Conservation (phyloP, 495 filamentous ascomycete species). For the Podospora pseudoanserina region DNA sequence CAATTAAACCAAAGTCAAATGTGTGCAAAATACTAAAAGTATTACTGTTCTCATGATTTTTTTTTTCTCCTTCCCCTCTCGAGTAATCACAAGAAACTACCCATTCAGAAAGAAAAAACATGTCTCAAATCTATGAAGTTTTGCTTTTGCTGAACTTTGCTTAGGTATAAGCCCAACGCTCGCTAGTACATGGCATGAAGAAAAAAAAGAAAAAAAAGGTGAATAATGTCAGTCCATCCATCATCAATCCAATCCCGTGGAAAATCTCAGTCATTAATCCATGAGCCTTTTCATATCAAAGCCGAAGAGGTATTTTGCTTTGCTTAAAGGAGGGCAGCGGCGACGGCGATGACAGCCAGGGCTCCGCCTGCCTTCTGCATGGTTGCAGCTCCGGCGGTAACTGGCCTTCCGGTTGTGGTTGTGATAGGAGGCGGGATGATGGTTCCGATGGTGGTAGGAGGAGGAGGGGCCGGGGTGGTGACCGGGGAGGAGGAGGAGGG, state of each 20-base stretch:
- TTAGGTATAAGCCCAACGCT: neutral
- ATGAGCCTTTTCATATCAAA: neutral
- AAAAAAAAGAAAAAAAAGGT: neutral
- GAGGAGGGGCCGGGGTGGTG: constrained; percentile 15
- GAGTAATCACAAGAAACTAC: neutral
- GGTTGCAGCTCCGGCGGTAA: constrained; percentile 33
- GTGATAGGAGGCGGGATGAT: constrained; percentile 14
- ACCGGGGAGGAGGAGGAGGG: constrained; percentile 16
- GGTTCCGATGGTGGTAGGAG: constrained; percentile 21
- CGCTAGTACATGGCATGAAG: neutral
- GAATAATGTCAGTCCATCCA: neutral
- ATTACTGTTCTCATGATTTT: neutral
- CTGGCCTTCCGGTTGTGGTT: constrained; percentile 19
- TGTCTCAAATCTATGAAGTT: neutral
- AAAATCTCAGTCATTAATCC: neutral
- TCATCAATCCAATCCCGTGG: neutral
- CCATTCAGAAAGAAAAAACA: neutral
- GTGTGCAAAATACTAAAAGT: neutral
- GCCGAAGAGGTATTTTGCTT: no score
- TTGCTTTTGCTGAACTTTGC: neutral
- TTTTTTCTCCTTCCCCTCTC: neutral
- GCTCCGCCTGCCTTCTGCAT: constrained; percentile 33
- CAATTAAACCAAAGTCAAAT: neutral
- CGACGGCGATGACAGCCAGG: constrained; percentile 33
- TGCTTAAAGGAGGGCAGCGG: constrained; percentile 30